Evolutionary conservation across 306 rosid genomes (phyloP).

Genomic region (Cyamopsis tetragonoloba): DNA sequence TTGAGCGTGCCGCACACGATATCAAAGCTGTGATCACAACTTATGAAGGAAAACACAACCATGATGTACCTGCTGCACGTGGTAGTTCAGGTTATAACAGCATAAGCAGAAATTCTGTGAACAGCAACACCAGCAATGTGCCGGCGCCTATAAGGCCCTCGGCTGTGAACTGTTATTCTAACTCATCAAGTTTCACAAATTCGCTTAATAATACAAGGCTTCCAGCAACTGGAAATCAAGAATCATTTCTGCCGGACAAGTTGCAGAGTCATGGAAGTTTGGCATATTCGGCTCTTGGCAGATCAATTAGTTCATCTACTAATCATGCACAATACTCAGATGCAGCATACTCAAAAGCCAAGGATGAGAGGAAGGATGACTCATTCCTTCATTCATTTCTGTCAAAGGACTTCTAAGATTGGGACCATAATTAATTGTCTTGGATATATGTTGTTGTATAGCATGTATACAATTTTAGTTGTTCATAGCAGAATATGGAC

Average conservation of each 20-base stretch:
- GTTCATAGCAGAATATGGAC: constrained; percentile 18
- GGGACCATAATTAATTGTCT: neutral
- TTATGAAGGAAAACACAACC: constrained; percentile 93
- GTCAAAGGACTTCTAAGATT: constrained; percentile 34
- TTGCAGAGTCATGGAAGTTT: constrained; percentile 30
- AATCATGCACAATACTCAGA: constrained; percentile 30
- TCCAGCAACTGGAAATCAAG: constrained; percentile 35
- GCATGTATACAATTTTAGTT: constrained; percentile 33
- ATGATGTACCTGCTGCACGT: constrained; percentile 88
- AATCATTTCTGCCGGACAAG: constrained; percentile 31
- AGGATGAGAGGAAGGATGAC: constrained; percentile 49
- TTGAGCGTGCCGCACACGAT: constrained; percentile 86
- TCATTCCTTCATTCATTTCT: constrained; percentile 40
- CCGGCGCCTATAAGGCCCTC: constrained; percentile 52
- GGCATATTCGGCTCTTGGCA: constrained; percentile 21
- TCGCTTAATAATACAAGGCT: constrained; percentile 28
- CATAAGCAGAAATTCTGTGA: constrained; percentile 27
- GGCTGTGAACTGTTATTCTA: constrained; percentile 30
- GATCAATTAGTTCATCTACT: constrained; percentile 16
- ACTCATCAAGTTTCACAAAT: constrained; percentile 27
- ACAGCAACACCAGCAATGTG: constrained; percentile 9
- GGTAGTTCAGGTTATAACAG: constrained; percentile 53
- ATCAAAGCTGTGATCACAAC: constrained; percentile 87
- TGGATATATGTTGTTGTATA: constrained; percentile 23
- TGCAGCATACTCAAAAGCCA: constrained; percentile 26